phyloP scores from a whole-genome alignment of 192 early-diverging fungal genomes.

The Obelidium mucronatum region DNA sequence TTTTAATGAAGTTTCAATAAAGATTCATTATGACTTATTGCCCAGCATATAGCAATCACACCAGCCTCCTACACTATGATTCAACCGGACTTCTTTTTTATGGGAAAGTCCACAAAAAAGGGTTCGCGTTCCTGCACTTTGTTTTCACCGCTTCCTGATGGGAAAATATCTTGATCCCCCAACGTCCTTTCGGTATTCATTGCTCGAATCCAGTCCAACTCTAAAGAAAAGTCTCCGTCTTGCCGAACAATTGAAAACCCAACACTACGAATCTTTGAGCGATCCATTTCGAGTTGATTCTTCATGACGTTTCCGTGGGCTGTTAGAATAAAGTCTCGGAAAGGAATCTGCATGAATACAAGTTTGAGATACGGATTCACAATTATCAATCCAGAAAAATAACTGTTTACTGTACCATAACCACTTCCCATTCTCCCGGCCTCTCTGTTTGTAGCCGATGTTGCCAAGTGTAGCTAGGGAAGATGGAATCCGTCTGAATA shows the following conservation, averaged over 20 bases:
- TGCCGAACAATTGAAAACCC: conserved; percentile 86
- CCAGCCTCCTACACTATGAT: too few relatives aligned
- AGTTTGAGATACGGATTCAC: too few relatives aligned
- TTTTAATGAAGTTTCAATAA: not conserved
- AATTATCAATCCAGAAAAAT: not conserved
- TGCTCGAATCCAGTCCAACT: conserved; percentile 91
- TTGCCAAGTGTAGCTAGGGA: conserved; percentile 89
- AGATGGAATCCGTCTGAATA: conserved; percentile 83
- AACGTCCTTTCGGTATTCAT: conserved; percentile 81
- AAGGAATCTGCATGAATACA: conserved; percentile 74
- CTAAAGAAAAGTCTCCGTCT: conserved; percentile 85
- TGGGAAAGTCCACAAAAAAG: conserved; percentile 32
- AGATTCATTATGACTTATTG: too few relatives aligned
- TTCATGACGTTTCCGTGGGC: conserved; percentile 87
- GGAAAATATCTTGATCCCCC: conserved; percentile 74
- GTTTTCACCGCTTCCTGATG: conserved; percentile 29
- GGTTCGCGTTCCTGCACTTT: not conserved
- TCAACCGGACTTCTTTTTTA: conserved; percentile 21
- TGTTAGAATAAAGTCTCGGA: conserved; percentile 91
- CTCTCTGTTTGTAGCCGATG: conserved; percentile 87
- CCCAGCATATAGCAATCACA: too few relatives aligned
- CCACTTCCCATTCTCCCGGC: conserved; percentile 92
- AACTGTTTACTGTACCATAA: conserved; percentile 64
- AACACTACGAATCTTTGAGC: conserved; percentile 85
- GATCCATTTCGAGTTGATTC: conserved; percentile 85